Evolutionary conservation across 1,284 basidiomycete species (phyloP), one percentile per base, ranked within the genome.

Genomic region (Trametes hirsuta): DNA sequence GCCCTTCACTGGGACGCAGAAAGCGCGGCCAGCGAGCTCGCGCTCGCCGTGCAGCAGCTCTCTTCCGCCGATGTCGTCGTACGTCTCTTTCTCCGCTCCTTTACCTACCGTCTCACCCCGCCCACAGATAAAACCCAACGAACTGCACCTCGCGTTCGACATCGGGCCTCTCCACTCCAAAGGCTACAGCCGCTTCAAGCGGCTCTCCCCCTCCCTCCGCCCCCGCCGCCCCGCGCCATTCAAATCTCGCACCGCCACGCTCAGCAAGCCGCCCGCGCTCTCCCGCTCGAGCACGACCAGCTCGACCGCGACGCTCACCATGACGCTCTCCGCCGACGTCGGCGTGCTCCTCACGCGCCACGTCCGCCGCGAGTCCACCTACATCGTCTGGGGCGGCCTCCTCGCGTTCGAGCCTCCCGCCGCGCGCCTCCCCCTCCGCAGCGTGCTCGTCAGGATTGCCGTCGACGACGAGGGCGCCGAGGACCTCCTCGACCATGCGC

Each of bases 391-490:
- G 64, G 64, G 61, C 48, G 64, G 56, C 35, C 21, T 61, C 47
- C 58, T 66, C 59, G 59, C 61, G 34, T 53, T 61, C 47, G 64
- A 66, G 21, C 47, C 55, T 9, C 46, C 45, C 15, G 42, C 48
- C 14, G 48, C 14, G 12, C 42, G 49, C 40, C 40, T 55, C 12
- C 57, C 61, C 10, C 61, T 62, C 11, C 56, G 62, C 25, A 47
- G 54, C 39, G 64, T 66, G 35, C 56, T 61, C 45, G 64, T 66
- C n/a, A 62, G 59, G 46, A 66, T 66, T 44, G 64, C 64, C 14
- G 62, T 66, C 22, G 64, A 66, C 59, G 64, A 66, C 37, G 64
- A 66, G 50, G 64, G 64, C 52, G 62, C 44, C 15, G 64, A 66
- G 36, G 64, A 66, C 59, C 57, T 66, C 34, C 59, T 59, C 37